These are phyloP conservation scores for Theileria luwenshuni DNA, from an alignment of 169 alveolate species.

Conservation along the genomic window DNA sequence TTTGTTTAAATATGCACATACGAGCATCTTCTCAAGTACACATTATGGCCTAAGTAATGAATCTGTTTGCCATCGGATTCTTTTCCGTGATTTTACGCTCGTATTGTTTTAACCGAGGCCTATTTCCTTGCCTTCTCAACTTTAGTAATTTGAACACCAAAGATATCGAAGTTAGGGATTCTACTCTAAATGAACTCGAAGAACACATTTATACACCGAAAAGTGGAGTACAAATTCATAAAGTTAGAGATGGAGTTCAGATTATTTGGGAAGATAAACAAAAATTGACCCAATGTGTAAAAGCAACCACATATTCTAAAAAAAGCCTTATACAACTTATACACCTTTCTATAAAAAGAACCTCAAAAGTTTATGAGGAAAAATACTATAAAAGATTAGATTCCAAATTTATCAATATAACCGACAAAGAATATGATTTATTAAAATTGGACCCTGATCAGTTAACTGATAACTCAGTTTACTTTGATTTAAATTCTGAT, in stretches of 20 bases:
- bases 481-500: not conserved
- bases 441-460: conserved; percentile 9
- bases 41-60: conserved; percentile 18
- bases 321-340: not conserved
- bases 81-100: not conserved
- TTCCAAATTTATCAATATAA: conserved; percentile 1
- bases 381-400: conserved; percentile 11
- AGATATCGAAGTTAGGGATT: conserved; percentile 1
- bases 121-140: not conserved
- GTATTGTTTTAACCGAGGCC: not conserved
- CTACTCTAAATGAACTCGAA: not conserved
- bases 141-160: not conserved
- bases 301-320: conserved; percentile 7
- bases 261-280: conserved; percentile 21
- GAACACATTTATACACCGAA: conserved; percentile 17
- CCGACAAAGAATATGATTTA: conserved; percentile 7
- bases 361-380: not conserved
- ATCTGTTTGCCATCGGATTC: not conserved
- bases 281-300: conserved; percentile 2
- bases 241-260: conserved; percentile 5
- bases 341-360: conserved; percentile 1
- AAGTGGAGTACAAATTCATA: conserved; percentile 9
- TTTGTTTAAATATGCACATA: conserved; percentile 10
- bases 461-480: not conserved
- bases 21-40: conserved; percentile 18